phyloP scores from a whole-genome alignment of 2,329 filamentous ascomycete species.

The Talaromyces rugulosus region DNA sequence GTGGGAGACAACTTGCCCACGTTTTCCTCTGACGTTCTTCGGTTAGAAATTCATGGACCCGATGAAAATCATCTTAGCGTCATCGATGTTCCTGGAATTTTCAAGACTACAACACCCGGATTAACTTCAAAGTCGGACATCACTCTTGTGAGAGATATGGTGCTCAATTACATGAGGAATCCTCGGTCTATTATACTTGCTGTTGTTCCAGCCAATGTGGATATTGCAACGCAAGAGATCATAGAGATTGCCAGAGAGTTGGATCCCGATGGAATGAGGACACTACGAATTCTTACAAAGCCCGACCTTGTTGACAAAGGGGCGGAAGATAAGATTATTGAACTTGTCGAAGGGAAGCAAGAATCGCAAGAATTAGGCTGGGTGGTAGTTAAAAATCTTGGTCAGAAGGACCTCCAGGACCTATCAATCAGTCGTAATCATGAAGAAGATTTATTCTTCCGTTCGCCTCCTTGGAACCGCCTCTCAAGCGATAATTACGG shows the following conservation, averaged over 20 bases:
- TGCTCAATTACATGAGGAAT: conserved; percentile 97
- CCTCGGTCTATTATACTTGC: conserved; percentile 97
- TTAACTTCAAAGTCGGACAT: conserved; percentile 26
- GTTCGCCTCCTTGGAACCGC: conserved; percentile 30
- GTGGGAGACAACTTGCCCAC: conserved; percentile 14
- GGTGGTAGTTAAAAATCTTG: conserved; percentile 95
- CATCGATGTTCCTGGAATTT: conserved; percentile 11
- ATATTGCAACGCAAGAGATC: conserved; percentile 96
- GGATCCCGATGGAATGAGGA: conserved; percentile 86
- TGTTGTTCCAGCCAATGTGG: conserved; percentile 94
- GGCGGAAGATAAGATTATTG: conserved; percentile 74
- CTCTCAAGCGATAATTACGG: conserved; percentile 38
- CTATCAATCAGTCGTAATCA: conserved; percentile 48
- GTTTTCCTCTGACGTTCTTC: conserved; percentile 6
- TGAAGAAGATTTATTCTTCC: conserved; percentile 31
- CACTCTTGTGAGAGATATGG: conserved; percentile 64
- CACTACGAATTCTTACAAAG: conserved; percentile 95
- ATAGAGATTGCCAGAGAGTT: conserved; percentile 95
- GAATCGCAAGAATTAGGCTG: conserved; percentile 87
- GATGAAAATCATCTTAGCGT: conserved; percentile 8
- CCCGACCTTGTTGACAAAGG: conserved; percentile 98
- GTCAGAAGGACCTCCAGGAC: conserved; percentile 93
- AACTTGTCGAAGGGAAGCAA: conserved; percentile 91
- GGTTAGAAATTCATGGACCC: conserved; percentile 5
- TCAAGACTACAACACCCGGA: conserved; percentile 14